These are phyloP conservation scores for Fistulinella cinereoalba DNA, from an alignment of 1,284 basidiomycete genomes.

Conservation along the genomic window DNA sequence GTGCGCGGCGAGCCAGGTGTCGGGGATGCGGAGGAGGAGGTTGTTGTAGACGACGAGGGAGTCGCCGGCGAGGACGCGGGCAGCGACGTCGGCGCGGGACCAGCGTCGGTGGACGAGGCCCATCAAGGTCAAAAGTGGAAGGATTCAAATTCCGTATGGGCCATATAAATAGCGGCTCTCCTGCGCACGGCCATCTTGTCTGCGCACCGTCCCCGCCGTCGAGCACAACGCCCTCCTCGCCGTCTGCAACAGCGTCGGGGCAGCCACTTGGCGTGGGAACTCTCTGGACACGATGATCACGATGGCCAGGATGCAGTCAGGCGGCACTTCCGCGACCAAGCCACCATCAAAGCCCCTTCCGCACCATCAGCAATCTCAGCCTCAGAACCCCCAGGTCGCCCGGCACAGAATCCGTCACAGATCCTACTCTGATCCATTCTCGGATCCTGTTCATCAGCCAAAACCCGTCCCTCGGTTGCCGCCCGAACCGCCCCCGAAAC, in stretches of 20 bases:
- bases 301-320: conserved; percentile 21
- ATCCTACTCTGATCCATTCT: conserved; percentile 60
- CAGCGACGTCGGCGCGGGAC: conserved; percentile 60
- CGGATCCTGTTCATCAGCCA: conserved; percentile 41
- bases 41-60: conserved; percentile 77
- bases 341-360: conserved; percentile 25
- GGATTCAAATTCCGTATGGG: conserved; percentile 5
- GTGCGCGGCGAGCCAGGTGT: conserved; percentile 80
- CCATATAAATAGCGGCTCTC: conserved; percentile 32
- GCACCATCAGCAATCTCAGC: conserved; percentile 8
- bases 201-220: too few relatives aligned
- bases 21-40: conserved; percentile 79
- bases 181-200: too few relatives aligned
- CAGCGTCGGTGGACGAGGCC: conserved; percentile 34
- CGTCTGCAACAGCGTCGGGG: neutral
- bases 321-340: conserved; percentile 22
- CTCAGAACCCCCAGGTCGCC: conserved; percentile 29
- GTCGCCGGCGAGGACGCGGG: conserved; percentile 74
- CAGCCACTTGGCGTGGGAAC: conserved; percentile 24
- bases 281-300: conserved; percentile 3
- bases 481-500: conserved; percentile 42
- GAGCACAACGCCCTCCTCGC: neutral
- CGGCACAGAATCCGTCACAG: conserved; percentile 43
- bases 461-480: conserved; percentile 39
- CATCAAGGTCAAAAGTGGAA: conserved; percentile 15